These are phyloP conservation scores for Trichoderma brevicompactum DNA, from an alignment of 2,329 filamentous ascomycete genomes.

Conservation along the genomic window DNA sequence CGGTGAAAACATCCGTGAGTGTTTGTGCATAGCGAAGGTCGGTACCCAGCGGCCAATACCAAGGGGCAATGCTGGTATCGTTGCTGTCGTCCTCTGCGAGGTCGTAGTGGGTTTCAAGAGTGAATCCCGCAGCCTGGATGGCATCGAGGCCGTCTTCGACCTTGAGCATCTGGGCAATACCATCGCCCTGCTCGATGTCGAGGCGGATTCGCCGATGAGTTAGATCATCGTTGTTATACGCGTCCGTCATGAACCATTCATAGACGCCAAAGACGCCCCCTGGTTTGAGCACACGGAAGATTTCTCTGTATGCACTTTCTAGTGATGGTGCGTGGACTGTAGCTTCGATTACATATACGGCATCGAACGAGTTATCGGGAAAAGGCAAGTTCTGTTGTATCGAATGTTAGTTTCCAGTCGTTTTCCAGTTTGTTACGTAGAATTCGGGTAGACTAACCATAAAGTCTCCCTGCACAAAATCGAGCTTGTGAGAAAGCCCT, in stretches of 20 bases:
- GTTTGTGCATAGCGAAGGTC: slow-evolving; percentile 78
- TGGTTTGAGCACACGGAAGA: slow-evolving; percentile 93
- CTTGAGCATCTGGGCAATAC: slow-evolving; percentile 97
- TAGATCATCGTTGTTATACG: slow-evolving; percentile 87
- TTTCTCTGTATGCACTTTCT: slow-evolving; percentile 91
- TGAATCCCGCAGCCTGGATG: slow-evolving; percentile 86
- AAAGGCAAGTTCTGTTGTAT: slow-evolving; percentile 84
- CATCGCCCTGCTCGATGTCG: slow-evolving; percentile 93
- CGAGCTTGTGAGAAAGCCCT: slow-evolving; percentile 76
- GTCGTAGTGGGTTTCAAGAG: slow-evolving; percentile 83
- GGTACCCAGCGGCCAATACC: slow-evolving; percentile 86
- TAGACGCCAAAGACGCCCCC: slow-evolving; percentile 96
- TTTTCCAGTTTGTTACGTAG: no score
- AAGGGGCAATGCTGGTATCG: slow-evolving; percentile 71
- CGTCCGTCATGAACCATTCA: slow-evolving; percentile 98
- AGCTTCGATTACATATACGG: slow-evolving; percentile 95
- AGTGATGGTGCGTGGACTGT: slow-evolving; percentile 92
- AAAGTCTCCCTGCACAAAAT: slow-evolving; percentile 94
- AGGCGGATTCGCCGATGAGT: slow-evolving; percentile 88
- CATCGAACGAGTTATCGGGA: slow-evolving; percentile 88
- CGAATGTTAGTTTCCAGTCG: slow-evolving; percentile 30
- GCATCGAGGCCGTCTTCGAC: slow-evolving; percentile 79
- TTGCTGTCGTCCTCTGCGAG: slow-evolving; percentile 65
- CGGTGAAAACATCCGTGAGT: slow-evolving; percentile 73
- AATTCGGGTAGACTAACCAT: slow-evolving; percentile 61